Evolutionary conservation across 108 stramenopile species (phyloP), one percentile per base, ranked within the genome.

Genomic region (Thalassiosira profunda): DNA sequence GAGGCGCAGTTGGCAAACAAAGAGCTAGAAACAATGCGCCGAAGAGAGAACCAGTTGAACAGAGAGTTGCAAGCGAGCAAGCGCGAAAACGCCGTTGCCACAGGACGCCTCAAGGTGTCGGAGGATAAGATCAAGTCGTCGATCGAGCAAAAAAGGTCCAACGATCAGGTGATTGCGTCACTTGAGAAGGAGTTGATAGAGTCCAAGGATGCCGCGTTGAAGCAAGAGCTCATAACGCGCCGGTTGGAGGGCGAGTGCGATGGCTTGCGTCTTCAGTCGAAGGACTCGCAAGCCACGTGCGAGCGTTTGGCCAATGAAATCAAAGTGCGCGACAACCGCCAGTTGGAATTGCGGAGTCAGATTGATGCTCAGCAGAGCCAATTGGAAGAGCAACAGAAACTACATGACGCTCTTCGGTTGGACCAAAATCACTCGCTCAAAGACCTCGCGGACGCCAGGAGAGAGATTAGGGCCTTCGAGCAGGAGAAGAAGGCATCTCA

Each of bases 301-400:
- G 48, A 68, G 58, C 65, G 85, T 29, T 70, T 82, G 8, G 70
- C 86, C 28, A 86, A 88, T 52, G 88, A 89, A 44, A 68, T 89
- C 34, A 91, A 86, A 77, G 64, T 80, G 9, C 71, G 77, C 20
- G 79, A 90, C 20, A 83, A 58, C 66, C 78, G 74, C 48, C 11
- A 37, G 33, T 65, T 37, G 21, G 63, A 58, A 3, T 49, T 65
- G 21, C 31, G 46, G 34, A 55, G 44, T 20, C 37, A 31, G 18
- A 72, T 86, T 48, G 80, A 62, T 28, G 77, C 76, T 34, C 35
- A 54, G 12, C 72, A 76, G 42, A 81, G 80, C 58, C 84, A 88
- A 67, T 74, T 93, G 24, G 86, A 88, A 53, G 86, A 91, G 66
- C 85, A 89, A 21, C 86, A 91, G 54, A 68, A 85, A 58, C 65